Percentiles rank a stretch among this genome's conserved stretches.
Evolutionary conservation across 140 eudicot species (phyloP).

Genomic region (Senecio squalidus): DNA sequence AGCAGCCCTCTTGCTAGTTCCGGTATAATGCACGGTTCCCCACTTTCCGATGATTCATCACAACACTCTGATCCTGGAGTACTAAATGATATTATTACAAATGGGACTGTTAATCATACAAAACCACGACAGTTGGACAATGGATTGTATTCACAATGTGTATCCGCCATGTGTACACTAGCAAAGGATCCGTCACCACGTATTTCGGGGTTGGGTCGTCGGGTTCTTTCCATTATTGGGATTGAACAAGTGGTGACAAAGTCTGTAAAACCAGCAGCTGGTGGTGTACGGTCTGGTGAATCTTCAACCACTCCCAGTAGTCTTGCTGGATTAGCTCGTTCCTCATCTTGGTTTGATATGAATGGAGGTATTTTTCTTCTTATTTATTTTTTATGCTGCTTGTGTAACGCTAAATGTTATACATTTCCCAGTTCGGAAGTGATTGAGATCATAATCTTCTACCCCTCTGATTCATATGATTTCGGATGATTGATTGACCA

Average conservation of each 20-base stretch:
- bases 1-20: slow-evolving; percentile 87
- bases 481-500: too few relatives aligned
- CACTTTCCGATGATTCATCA: slow-evolving; percentile 89
- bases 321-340: slow-evolving; percentile 81
- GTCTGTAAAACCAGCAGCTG: slow-evolving; percentile 41
- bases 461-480: too few relatives aligned
- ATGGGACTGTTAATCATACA: slow-evolving; percentile 59
- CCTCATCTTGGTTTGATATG: slow-evolving; percentile 96
- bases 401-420: not conserved
- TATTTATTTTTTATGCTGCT: not conserved
- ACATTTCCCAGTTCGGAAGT: not conserved
- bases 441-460: not conserved
- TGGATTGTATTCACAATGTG: slow-evolving; percentile 78
- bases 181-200: slow-evolving; percentile 97
- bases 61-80: slow-evolving; percentile 89
- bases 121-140: slow-evolving; percentile 72
- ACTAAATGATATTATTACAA: slow-evolving; percentile 44
- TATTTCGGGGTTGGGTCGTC: slow-evolving; percentile 67
- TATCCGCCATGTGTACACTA: slow-evolving; percentile 79
- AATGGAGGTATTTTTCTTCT: slow-evolving; percentile 57
- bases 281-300: slow-evolving; percentile 49
- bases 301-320: slow-evolving; percentile 36
- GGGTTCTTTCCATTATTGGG: slow-evolving; percentile 81
- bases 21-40: slow-evolving; percentile 93
- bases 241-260: slow-evolving; percentile 86